A percentile compares a stretch with the other conserved stretches of the same genome.
Evolutionary conservation across 2,329 filamentous ascomycete species (phyloP).

Genomic region (Beauveria pseudobassiana): DNA sequence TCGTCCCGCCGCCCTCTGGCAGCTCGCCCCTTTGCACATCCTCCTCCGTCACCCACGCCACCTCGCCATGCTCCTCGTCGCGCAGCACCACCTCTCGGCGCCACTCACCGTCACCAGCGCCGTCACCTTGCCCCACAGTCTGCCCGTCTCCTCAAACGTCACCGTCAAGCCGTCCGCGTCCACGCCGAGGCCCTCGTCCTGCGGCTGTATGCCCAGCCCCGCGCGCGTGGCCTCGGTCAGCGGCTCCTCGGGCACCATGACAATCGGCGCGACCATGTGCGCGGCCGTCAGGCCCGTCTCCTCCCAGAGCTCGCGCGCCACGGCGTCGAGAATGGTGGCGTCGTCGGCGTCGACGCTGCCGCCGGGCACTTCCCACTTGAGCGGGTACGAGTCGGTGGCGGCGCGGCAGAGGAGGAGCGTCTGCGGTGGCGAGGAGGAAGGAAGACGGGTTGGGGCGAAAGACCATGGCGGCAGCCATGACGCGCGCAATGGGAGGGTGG

Average conservation of each 20-base stretch:
- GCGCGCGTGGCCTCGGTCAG: background rate
- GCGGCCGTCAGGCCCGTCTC: conserved; percentile 32
- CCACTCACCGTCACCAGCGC: conserved; percentile 21
- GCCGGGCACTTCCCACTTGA: conserved; percentile 17
- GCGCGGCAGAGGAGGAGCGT: conserved; percentile 14
- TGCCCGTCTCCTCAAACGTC: conserved; percentile 19
- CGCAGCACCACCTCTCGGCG: conserved; percentile 5
- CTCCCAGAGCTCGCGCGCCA: conserved; percentile 39
- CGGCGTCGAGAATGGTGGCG: conserved; percentile 25
- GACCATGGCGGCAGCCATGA: conserved; percentile 17
- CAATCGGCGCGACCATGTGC: conserved; percentile 19
- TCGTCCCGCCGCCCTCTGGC: conserved; percentile 13
- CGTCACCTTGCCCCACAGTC: conserved; percentile 24
- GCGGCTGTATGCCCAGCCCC: conserved; percentile 9
- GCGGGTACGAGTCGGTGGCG: conserved; percentile 15
- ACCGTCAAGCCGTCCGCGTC: conserved; percentile 17
- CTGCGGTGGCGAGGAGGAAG: background rate
- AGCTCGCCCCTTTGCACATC: conserved; percentile 21
- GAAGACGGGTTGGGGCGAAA: conserved; percentile 9
- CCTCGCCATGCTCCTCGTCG: conserved; percentile 29
- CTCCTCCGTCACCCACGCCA: conserved; percentile 30
- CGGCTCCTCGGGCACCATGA: conserved; percentile 1
- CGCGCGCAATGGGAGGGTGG: conserved; percentile 14
- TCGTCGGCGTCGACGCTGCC: conserved; percentile 35
- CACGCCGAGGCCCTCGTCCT: conserved; percentile 17